Percentiles rank a stretch among this genome's conserved stretches.
Evolutionary conservation across 192 early-diverging fungal genomes (phyloP).

Genomic region (Linnemannia zychae): DNA sequence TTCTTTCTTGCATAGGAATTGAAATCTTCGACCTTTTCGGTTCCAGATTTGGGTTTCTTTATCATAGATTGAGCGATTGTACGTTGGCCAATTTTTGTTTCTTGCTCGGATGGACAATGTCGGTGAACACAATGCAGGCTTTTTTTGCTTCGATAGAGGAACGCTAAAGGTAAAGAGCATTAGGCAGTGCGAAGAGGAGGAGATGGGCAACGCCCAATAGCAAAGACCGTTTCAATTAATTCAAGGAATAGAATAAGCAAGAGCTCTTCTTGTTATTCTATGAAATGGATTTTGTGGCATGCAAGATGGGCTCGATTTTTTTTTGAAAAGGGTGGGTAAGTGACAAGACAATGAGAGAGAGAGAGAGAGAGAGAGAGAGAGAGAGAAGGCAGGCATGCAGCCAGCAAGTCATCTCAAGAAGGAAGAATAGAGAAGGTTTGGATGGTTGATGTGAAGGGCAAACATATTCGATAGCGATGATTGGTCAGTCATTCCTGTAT

Average conservation of each 20-base stretch:
- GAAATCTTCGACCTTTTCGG: background rate
- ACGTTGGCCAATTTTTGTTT: background rate
- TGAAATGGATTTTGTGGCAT: background rate
- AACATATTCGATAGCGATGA: background rate
- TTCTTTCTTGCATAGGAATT: background rate
- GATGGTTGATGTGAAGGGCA: constrained; percentile 1
- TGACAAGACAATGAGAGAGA: background rate
- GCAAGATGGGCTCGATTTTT: background rate
- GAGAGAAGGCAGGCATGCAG: background rate
- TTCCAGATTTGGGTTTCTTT: background rate
- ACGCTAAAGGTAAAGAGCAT: no score
- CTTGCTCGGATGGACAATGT: background rate
- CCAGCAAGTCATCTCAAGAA: background rate
- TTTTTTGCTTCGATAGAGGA: no score
- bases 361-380: background rate
- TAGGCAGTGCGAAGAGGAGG: no score
- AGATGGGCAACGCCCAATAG: background rate
- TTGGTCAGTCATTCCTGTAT: background rate
- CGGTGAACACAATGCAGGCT: constrained; percentile 1
- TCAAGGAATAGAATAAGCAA: background rate
- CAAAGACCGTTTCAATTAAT: background rate
- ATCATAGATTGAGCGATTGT: constrained; percentile 5
- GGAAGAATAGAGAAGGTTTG: background rate
- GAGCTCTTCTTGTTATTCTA: background rate
- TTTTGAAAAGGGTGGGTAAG: no score